phyloP scores from a whole-genome alignment of 208 protist species.

The Trypanosoma scelopori region DNA sequence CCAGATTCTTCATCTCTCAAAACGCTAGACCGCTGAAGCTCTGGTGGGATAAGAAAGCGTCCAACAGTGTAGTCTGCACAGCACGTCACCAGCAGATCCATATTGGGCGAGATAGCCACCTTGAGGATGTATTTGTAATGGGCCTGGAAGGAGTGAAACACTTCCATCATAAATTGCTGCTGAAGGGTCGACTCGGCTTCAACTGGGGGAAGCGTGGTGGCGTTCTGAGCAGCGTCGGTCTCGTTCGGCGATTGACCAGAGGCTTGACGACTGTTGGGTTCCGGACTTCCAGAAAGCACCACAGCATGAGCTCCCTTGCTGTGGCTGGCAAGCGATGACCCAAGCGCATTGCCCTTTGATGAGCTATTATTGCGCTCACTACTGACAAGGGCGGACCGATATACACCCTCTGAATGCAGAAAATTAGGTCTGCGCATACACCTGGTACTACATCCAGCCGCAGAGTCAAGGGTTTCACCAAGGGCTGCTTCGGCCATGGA shows the following conservation, averaged over 20 bases:
- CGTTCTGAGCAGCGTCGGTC: too few species aligned
- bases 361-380: slow-evolving; percentile 39
- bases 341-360: background rate
- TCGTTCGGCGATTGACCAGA: too few species aligned
- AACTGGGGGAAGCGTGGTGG: too few species aligned
- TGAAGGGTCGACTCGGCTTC: slow-evolving; percentile 14
- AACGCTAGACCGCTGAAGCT: slow-evolving; percentile 17
- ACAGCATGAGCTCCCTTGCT: slow-evolving; percentile 7
- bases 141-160: slow-evolving; percentile 75
- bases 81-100: slow-evolving; percentile 71
- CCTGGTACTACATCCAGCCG: background rate
- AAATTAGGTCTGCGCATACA: slow-evolving; percentile 11
- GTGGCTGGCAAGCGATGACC: background rate
- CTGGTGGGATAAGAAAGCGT: slow-evolving; percentile 52
- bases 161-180: slow-evolving; percentile 59
- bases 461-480: background rate
- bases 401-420: slow-evolving; percentile 40
- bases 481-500: background rate
- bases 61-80: slow-evolving; percentile 86
- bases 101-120: slow-evolving; percentile 70
- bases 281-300: background rate
- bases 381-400: slow-evolving; percentile 61
- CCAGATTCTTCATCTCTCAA: background rate
- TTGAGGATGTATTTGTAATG: slow-evolving; percentile 91
- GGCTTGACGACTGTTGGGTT: background rate